Evolutionary conservation across 2,329 filamentous ascomycete species (phyloP).

Genomic region (Xylaria sp.): DNA sequence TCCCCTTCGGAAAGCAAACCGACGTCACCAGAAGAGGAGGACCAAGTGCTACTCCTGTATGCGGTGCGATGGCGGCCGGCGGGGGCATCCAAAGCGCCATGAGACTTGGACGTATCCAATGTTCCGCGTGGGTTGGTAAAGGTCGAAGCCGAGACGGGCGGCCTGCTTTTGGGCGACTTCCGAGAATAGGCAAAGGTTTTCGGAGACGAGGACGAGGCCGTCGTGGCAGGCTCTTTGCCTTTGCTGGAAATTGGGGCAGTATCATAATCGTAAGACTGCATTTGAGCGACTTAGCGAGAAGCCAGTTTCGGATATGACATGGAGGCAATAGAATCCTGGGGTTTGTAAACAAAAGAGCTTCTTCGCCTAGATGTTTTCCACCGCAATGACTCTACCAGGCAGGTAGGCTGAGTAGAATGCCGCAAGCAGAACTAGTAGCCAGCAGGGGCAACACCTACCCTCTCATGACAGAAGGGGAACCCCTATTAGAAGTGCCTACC

Average conservation of each 20-base stretch:
- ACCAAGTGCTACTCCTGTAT: slow-evolving; percentile 56
- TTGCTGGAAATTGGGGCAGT: slow-evolving; percentile 24
- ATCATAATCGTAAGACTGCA: slow-evolving; percentile 38
- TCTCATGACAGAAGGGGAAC: no score
- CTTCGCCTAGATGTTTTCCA: no score
- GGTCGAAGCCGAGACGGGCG: slow-evolving; percentile 20
- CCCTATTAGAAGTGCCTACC: background rate
- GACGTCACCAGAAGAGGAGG: slow-evolving; percentile 56
- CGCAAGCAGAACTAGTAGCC: background rate
- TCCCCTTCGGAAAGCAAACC: slow-evolving; percentile 52
- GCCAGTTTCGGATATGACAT: slow-evolving; percentile 8
- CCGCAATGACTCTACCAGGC: no score
- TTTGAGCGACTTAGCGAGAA: slow-evolving; percentile 23
- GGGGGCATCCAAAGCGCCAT: slow-evolving; percentile 20
- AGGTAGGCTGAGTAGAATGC: background rate
- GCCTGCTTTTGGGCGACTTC: slow-evolving; percentile 16
- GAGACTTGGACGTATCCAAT: slow-evolving; percentile 12
- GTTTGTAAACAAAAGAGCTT: background rate
- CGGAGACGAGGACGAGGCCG: slow-evolving; percentile 18
- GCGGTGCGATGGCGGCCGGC: slow-evolving; percentile 23
- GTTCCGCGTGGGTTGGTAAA: slow-evolving; percentile 22
- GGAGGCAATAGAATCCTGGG: slow-evolving; percentile 2
- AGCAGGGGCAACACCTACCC: background rate
- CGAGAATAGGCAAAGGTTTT: slow-evolving; percentile 10
- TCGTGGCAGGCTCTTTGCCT: slow-evolving; percentile 28